These are phyloP conservation scores for Nakaseomyces bracarensis DNA, from an alignment of 1,139 yeast genomes.

Conservation along the genomic window DNA sequence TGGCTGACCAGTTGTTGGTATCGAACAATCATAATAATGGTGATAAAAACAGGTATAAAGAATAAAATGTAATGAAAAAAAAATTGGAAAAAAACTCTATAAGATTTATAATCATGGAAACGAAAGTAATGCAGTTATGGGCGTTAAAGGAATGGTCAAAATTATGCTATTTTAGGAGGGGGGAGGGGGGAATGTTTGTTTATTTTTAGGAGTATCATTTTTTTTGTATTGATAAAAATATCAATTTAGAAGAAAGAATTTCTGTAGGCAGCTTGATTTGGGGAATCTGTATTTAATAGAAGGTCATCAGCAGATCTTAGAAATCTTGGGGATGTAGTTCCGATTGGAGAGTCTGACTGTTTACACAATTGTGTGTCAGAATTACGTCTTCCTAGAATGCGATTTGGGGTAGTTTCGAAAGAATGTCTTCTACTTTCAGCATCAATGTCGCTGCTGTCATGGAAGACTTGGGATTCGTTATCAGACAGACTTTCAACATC, in stretches of 20 bases:
- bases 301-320: slow-evolving; percentile 4
- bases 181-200: not conserved
- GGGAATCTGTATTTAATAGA: not conserved
- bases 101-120: not conserved
- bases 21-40: not conserved
- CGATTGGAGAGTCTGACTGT: not conserved
- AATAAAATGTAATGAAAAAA: slow-evolving; percentile 2
- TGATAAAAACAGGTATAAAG: not conserved
- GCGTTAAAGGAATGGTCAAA: slow-evolving; percentile 1
- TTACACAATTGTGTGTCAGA: not conserved
- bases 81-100: slow-evolving; percentile 1
- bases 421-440: slow-evolving; percentile 2
- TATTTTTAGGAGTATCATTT: no score
- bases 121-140: slow-evolving; percentile 5
- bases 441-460: not conserved
- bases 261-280: slow-evolving; percentile 2
- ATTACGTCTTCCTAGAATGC: not conserved
- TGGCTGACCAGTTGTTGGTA: no score
- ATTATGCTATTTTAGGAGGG: not conserved
- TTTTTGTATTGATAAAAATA: not conserved
- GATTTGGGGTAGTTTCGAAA: not conserved
- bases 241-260: slow-evolving; percentile 1
- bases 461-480: not conserved
- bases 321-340: not conserved
- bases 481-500: not conserved